Base-by-base conservation (phyloP, 345 rosid species). In the Laguncularia racemosa region DNA sequence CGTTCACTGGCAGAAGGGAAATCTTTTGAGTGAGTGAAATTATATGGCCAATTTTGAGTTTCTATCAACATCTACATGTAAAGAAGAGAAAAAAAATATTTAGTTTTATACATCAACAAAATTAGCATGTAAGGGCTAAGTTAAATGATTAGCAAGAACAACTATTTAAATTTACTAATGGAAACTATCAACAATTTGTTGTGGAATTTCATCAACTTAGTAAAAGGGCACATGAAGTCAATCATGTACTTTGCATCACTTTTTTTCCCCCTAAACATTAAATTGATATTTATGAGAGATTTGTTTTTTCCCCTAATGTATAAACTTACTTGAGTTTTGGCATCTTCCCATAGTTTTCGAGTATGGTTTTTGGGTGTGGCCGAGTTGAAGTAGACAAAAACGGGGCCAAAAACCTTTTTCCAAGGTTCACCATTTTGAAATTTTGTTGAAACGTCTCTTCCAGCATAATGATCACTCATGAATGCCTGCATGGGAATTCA, bases 361-460 rank as follows among this genome's bases (percentile, higher is more conserved):
- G 28, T 57, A 12, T 44, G 13, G 12, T 48, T 40, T 13, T 57
- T 14, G 2, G 54, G 20, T 18, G 66, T 16, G 19, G 44, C 33
- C 3, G 79, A 66, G 63, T 78, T 78, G 54, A 78, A 58, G 26
- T 74, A 71, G 14, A 71, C 59, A 48, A 64, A 59, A 12, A 71
- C 71, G 7, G 79, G 83, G 0, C 83, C 83, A 33, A 68, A 61
- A 12, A 71, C 77, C 55, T 63, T 78, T 66, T 74, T 78, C 83
- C 83, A 74, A 12, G 67, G 47, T 58, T 72, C 67, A 13, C 79
- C 77, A 1, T 66, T 57, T 8, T 61, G 13, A 54, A 59, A 74
- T n/a, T 4, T 12, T 3, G 70, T 66, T 3, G 56, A n/a, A 16
- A 69, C 14, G 3, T 63, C 77, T 20, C 46, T 66, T 23, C 75